Evolutionary conservation across 441 rosid species (phyloP), one percentile per base, ranked within the genome.

Genomic region (Gossypium davidsonii): DNA sequence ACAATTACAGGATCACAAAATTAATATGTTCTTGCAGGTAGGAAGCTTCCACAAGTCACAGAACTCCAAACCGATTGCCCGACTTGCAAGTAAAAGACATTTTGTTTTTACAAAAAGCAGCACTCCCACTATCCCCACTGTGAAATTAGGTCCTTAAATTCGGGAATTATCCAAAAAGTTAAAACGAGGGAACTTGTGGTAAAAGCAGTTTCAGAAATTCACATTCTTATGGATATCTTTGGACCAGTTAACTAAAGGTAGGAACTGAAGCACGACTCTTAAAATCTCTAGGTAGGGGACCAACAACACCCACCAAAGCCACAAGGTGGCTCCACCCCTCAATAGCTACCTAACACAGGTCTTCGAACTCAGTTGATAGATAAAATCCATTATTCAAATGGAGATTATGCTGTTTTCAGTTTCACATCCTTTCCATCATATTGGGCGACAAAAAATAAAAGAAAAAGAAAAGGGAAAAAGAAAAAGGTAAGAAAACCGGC

Each of bases 61-160:
- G 72, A 67, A 63, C 1, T 9, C 26, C 28, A 63, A 34, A 63
- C 67, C 28, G 79, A 26, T 37, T 0, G 59, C 76, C 60, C 0
- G 4, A 26, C 49, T 61, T 51, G 39, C 71, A 73, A 42, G 66
- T 17, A 68, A 73, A 68, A 68, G 20, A 72, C 70, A 14, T 15
- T 25, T 34, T 34, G 39, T 34, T 34, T 34, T 66, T 48, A 2
- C 70, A 66, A 46, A 7, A 56, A 44, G 23, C 18, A 53, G 23
- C 23, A 53, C 23, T 6, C 10, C 12, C 14, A 7, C 3, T 15
- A 62, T 49, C 7, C 20, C 21, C 21, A 5, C 25, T 17, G 10
- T 53, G 58, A 53, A 5, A 52, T 52, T 52, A 53, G 58, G 58
- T 53, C 23, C 25, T 53, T 53, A 17, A 53, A 18, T 53, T 53